A percentile compares a stretch with the other conserved stretches of the same genome.
These are phyloP conservation scores for Plasmodium ovale DNA, from an alignment of 169 alveolate species.

Conservation along the genomic window DNA sequence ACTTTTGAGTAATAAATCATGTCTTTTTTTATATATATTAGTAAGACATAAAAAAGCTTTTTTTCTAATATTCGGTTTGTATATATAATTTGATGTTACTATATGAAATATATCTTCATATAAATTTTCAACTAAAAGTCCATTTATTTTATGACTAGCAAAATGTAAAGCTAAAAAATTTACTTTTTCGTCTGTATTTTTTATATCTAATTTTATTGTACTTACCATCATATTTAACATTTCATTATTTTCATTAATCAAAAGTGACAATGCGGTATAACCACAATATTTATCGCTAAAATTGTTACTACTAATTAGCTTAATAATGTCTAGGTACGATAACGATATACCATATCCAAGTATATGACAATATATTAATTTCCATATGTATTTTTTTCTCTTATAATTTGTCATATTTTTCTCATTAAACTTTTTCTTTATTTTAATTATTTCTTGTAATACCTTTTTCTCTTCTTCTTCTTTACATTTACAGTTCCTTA, in stretches of 20 bases:
- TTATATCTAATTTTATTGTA: slow-evolving; percentile 79
- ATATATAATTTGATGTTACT: slow-evolving; percentile 75
- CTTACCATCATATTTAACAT: slow-evolving; percentile 81
- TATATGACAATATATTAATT: slow-evolving; percentile 94
- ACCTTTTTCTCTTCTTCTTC: slow-evolving; percentile 93
- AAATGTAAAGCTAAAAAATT: slow-evolving; percentile 88
- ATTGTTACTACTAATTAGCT: slow-evolving; percentile 91
- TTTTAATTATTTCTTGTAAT: slow-evolving; percentile 95
- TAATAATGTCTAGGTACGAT: slow-evolving; percentile 94
- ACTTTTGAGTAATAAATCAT: slow-evolving; percentile 38
- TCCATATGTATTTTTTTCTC: slow-evolving; percentile 95
- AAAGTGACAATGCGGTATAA: slow-evolving; percentile 93
- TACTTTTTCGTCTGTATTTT: slow-evolving; percentile 78
- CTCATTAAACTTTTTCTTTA: slow-evolving; percentile 91
- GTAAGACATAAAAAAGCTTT: slow-evolving; percentile 87
- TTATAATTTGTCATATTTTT: slow-evolving; percentile 93
- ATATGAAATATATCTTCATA: slow-evolving; percentile 83
- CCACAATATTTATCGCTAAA: slow-evolving; percentile 96
- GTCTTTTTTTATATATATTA: slow-evolving; percentile 79
- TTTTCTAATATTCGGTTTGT: slow-evolving; percentile 82
- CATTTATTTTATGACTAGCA: slow-evolving; percentile 86
- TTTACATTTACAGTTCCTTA: slow-evolving; percentile 40
- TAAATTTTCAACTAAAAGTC: slow-evolving; percentile 83
- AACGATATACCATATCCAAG: slow-evolving; percentile 96
- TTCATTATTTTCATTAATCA: slow-evolving; percentile 88